A percentile compares a stretch with the other conserved stretches of the same genome.
phyloP scores from a whole-genome alignment of 164 flowering plant genomes.

The grape (Vitis vinifera) region ASM3070453v1 NC_081819.1:22685501-22686000 shows the following conservation, averaged over 20 bases:
- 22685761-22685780: background rate
- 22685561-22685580: constrained; percentile 69
- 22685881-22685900: no score
- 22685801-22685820: constrained; percentile 73
- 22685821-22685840: constrained; percentile 38
- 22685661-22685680: constrained; percentile 32
- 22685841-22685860: constrained; percentile 40
- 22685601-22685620: constrained; percentile 79
- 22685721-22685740: background rate
- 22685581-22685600: constrained; percentile 64
- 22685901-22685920: background rate
- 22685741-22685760: background rate
- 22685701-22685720: background rate
- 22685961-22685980: background rate
- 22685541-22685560: constrained; percentile 76
- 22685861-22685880: background rate
- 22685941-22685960: background rate
- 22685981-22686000: background rate
- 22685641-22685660: constrained; percentile 88
- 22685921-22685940: background rate
- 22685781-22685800: constrained; percentile 51
- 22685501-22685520: no score
- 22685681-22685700: constrained; percentile 1
- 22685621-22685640: constrained; percentile 48
- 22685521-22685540: constrained; percentile 65